Evolutionary conservation across 2,329 filamentous ascomycete genomes (phyloP), one percentile per base, ranked within the genome.

Genomic region (Calonectria pteridis): DNA sequence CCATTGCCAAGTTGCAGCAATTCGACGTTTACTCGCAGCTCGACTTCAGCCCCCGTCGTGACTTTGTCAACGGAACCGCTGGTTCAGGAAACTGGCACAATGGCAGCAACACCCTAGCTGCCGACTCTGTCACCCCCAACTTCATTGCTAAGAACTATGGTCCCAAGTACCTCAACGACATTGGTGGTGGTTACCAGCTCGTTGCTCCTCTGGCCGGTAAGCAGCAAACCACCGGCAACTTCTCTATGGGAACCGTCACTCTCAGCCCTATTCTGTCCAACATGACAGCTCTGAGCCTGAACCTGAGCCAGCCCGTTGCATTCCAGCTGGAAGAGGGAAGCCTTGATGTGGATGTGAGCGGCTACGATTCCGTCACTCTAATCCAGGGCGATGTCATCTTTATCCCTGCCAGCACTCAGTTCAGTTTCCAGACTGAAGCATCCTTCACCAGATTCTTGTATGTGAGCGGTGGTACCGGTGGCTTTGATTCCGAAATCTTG

Each of bases 101-200:
- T 9, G 55, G 55, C 23, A 59, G 16, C 55, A 59, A 59, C 33
- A 40, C 55, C 14, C 33, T 59, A 1, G 55, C 55, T 20, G 3
- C 33, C n/a, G 55, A 59, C 23, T 59, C 55, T 4, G 28, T 33
- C 2, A 59, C 55, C 11, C 63, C 29, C 6, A 35, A 51, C 31
- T 66, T 51, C 23, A 51, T 66, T 29, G 63, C 63, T 18, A 66
- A 66, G 43, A 51, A 51, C 46, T 66, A 37, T 11, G 63, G 63
- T 3, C 63, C 63, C 23, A 85, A 68, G 26, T 75, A 77, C 50
- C 51, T 78, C 18, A 78, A 66, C 23, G 23, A 33, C 29, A 23
- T 35, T 13, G 63, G 43, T 10, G 63, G 63, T 3, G 46, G 26
- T 7, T 66, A 66, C 23, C 29, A 66, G 33, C 26, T 66, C 4